Base-by-base conservation (phyloP, 148 eudicot genomes). In the Chenopodium suecicum region DNA sequence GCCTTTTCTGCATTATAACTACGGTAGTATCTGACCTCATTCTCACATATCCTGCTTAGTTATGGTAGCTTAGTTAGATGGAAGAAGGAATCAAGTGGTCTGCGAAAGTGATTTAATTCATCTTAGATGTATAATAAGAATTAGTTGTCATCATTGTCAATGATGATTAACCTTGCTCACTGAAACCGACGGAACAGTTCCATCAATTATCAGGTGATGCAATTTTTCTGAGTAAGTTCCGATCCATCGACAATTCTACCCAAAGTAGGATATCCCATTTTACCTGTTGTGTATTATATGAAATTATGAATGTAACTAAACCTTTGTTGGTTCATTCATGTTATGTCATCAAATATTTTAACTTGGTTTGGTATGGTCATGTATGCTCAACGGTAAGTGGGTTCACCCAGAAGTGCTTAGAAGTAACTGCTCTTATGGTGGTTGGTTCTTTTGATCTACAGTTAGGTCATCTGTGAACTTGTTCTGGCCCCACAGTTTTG, bases 401-500 rank as follows among this genome's bases (percentile, higher is more conserved):
- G 82, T 75, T 75, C 77, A 80, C 80, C 86, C 80, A 80, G 80
- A 80, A 75, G 13, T 79, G 68, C 79, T 56, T 73, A 78, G 25
- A 83, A 69, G 41, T 37, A 66, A 50, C 72, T n/a, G 31, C 34
- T 50, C 56, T 22, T 4, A 3, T 60, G 47, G 52, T 77, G 72
- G 85, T 78, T 85, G 85, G 79, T 82, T 67, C 22, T 22, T 22
- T 27, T 78, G 82, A 74, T 76, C 12, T 68, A 71, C 72, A n/a
- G 73, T 85, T 85, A 82, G 87, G 87, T 85, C 63, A 85, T 75
- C 87, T 62, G 85, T 85, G 58, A 82, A 82, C 77, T 82, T 78
- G 69, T 67, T 79, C 13, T 74, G 48, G 80, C 72, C 82, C 81
- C 63, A 54, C 78, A 25, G 29, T 25, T 13, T 20, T 32, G 17